Evolutionary conservation across 2,329 filamentous ascomycete genomes (phyloP), one percentile per base, ranked within the genome.

Genomic region (Thermothelomyces thermophilus): DNA sequence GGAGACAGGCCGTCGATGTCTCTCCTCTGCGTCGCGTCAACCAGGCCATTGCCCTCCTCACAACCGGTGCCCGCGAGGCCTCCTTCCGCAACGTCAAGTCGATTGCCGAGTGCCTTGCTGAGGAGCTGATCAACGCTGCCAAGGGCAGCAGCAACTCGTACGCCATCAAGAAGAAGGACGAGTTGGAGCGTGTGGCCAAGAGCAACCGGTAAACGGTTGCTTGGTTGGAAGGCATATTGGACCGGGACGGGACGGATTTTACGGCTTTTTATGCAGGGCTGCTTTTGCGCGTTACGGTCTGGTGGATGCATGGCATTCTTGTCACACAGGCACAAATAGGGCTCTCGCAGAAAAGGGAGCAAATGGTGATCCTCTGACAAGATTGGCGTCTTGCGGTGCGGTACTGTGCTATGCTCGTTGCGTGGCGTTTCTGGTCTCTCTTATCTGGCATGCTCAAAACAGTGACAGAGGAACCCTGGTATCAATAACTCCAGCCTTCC

Each of bases 131-230:
- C 86, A 98, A 98, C 83, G 94, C 94, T 73, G 94, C 94, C 75
- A 98, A 98, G 89, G 93, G 93, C 71, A 94, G 87, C 85, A 94
- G 87, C 80, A 98, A 98, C 90, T 96, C 90, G 65, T 98, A 97
- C 75, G 93, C 94, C 70, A 98, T 98, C 86, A 98, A 98, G 90
- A 98, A 98, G 90, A 98, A 98, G 91, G 93, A 98, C 76, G 94
- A 98, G 87, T 78, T 98, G 80, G 93, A 98, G 87, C 93, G 93
- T 93, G 93, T 98, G 68, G 93, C 93, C 79, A 98, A 98, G 89
- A 89, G 83, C 84, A 98, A 98, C 86, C 88, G 93, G 86, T 98
- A 97, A 90, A 90, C 60, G 56, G 52, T 56, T 43, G 17, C 37
- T 55, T 48, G 49, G 55, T 41, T 33, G 54, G 52, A 52, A 54